Conservation (phyloP, 805 yeast species). For the Saccharomycopsis microspora region DNA sequence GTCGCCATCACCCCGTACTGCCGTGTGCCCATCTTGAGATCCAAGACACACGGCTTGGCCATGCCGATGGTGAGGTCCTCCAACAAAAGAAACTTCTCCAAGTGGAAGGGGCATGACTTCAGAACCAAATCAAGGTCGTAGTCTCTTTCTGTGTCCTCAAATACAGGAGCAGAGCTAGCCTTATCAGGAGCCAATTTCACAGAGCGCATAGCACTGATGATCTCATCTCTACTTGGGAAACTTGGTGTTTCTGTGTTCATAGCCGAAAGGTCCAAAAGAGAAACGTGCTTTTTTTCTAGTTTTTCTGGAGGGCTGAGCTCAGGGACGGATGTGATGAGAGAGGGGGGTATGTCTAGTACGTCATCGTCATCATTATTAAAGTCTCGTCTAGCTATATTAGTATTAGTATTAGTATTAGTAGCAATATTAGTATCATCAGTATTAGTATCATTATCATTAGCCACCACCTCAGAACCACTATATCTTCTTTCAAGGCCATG, state of each 20-base stretch:
- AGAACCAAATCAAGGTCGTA: neutral
- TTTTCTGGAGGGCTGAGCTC: neutral
- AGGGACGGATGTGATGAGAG: neutral
- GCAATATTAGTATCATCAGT: too few relatives aligned
- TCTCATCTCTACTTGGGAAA: slow-evolving; percentile 13
- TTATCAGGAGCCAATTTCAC: too few relatives aligned
- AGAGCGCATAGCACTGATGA: neutral
- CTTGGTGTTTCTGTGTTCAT: slow-evolving; percentile 8
- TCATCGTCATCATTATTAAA: too few relatives aligned
- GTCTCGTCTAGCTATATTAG: too few relatives aligned
- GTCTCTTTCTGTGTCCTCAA: neutral
- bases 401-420: too few relatives aligned
- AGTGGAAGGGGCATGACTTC: slow-evolving; percentile 22
- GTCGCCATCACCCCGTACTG: slow-evolving; percentile 96
- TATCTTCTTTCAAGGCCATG: neutral
- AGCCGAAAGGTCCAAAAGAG: slow-evolving; percentile 20
- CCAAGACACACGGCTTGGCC: slow-evolving; percentile 81
- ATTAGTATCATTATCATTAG: neutral
- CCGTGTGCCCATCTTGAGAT: slow-evolving; percentile 95
- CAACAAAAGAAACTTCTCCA: slow-evolving; percentile 72
- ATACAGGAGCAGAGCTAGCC: neutral
- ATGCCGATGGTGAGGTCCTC: slow-evolving; percentile 86
- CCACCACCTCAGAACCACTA: neutral
- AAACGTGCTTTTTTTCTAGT: slow-evolving; percentile 17
- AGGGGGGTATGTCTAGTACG: too few relatives aligned